Percentiles rank a stretch among this genome's conserved stretches.
Evolutionary conservation across 768 basidiomycete genomes (phyloP).

Genomic region (Lactarius quietus): DNA sequence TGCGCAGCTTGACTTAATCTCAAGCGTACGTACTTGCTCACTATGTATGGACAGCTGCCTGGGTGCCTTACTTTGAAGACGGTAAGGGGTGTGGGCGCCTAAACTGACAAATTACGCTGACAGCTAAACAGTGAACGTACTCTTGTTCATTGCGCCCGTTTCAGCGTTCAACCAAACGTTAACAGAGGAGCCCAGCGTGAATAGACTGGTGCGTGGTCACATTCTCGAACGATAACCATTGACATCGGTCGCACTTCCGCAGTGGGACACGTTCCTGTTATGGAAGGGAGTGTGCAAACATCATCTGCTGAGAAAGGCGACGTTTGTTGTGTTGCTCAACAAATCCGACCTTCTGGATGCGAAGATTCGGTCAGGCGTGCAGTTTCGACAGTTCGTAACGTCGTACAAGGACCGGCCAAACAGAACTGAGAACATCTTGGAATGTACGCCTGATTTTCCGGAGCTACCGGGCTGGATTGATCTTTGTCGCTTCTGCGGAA

Average conservation of each 20-base stretch:
- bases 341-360: constrained; percentile 57
- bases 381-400: constrained; percentile 53
- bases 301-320: constrained; percentile 49
- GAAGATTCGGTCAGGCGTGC: constrained; percentile 49
- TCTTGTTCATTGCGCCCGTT: constrained; percentile 65
- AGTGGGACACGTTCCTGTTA: constrained; percentile 55
- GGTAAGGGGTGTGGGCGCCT: constrained; percentile 36
- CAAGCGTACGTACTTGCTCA: neutral
- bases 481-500: neutral
- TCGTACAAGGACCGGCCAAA: constrained; percentile 53
- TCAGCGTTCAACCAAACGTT: constrained; percentile 63
- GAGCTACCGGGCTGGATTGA: neutral
- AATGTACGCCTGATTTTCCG: constrained; percentile 41
- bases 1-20: constrained; percentile 26
- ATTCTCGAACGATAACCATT: constrained; percentile 3
- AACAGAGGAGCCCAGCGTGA: constrained; percentile 53
- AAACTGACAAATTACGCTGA: neutral
- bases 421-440: constrained; percentile 46
- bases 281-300: constrained; percentile 62
- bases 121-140: constrained; percentile 46
- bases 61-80: constrained; percentile 70
- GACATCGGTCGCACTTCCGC: constrained; percentile 2
- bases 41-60: constrained; percentile 42
- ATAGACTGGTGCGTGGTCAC: constrained; percentile 49
- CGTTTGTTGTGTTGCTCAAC: constrained; percentile 60